Base-by-base conservation (phyloP, 805 yeast species). In the Metschnikowia shivogae region DNA sequence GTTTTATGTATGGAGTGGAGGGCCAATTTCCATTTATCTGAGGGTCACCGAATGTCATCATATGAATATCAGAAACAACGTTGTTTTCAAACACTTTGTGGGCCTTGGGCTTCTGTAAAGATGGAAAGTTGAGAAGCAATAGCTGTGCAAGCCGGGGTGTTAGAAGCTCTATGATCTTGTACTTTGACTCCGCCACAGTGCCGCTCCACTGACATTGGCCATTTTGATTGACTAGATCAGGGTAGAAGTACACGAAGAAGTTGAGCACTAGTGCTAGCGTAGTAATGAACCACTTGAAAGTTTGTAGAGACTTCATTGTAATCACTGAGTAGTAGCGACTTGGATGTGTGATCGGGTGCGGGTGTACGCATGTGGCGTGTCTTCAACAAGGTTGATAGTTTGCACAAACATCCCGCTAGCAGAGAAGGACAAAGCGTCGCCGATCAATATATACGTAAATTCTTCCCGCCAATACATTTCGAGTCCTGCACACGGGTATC, bases 41-140 rank as follows among this genome's bases (percentile, higher is more conserved):
- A 0, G 99, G 99, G 59, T 93, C 99, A 6, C 98, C 99, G 63
- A 89, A 83, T 5, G 96, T 85, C 52, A 90, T 63, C 64, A 93
- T 64, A 50, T 79, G 80, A 42, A 90, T 76, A 53, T 77, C 81
- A 9, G 70, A 60, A 4, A 72, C 67, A 11, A 41, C 24, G n/a
- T 52, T 53, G 29, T 42, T 28, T 10, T 46, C 48, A 34, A 51
- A 40, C 4, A 48, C 46, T 6, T 39, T 14, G 5, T 30, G 20
- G 13, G 36, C 19, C 37, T 47, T 46, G 7, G 36, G 45, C 31
- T 47, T 55, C 29, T 50, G 56, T 12, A 57, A 41, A 34, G 47
- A 44, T 7, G 65, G 65, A 44, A 61, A 56, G 36, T 56, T 58
- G 42, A 54, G 57, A 13, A 45, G 41, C n/a, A 60, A 49, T 3